Evolutionary conservation across 345 rosid species (phyloP).

Genomic region (sweet orange (Citrus sinensis)): DVS_A1.0 CM039163.1:2448001-2448500

Average conservation of each 20-base stretch:
- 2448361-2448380: slow-evolving; percentile 9
- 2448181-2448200: slow-evolving; percentile 96
- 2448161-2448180: slow-evolving; percentile 87
- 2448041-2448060: slow-evolving; percentile 4
- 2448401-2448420: background rate
- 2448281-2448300: background rate
- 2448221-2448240: background rate
- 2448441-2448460: background rate
- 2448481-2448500: background rate
- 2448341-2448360: background rate
- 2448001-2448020: background rate
- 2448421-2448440: background rate
- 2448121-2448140: slow-evolving; percentile 96
- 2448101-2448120: slow-evolving; percentile 78
- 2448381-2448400: slow-evolving; percentile 1
- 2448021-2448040: slow-evolving; percentile 21
- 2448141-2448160: slow-evolving; percentile 86
- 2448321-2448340: background rate
- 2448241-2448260: slow-evolving; percentile 14
- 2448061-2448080: background rate
- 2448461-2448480: background rate
- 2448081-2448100: slow-evolving; percentile 83
- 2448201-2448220: slow-evolving; percentile 24
- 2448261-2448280: background rate
- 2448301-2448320: background rate